Conservation (phyloP, 176 grass and related monocot species). For the Poa pratensis region DNA sequence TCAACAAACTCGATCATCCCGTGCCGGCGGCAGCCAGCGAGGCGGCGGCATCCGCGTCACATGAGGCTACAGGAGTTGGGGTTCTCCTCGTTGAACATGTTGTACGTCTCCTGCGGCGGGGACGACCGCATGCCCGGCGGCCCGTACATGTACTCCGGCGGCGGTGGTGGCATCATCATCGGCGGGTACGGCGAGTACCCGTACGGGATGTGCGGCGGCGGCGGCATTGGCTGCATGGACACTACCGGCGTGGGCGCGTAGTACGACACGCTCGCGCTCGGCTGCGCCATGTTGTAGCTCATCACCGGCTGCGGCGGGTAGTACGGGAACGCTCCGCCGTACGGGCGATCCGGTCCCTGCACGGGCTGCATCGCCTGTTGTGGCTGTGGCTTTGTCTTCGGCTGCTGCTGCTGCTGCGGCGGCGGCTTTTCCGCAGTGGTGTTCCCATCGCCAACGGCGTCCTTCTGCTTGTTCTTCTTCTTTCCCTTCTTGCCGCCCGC, state of each 20-base stretch:
- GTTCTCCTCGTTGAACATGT: slow-evolving; percentile 74
- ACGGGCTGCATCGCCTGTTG: background rate
- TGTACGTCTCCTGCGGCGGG: slow-evolving; percentile 42
- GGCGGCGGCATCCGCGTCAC: slow-evolving; percentile 38
- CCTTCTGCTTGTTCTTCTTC: slow-evolving; percentile 57
- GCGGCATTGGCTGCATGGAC: slow-evolving; percentile 38
- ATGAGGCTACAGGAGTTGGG: slow-evolving; percentile 66
- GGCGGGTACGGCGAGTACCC: slow-evolving; percentile 34
- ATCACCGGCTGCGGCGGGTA: slow-evolving; percentile 65
- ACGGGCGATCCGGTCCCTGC: slow-evolving; percentile 12
- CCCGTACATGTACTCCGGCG: slow-evolving; percentile 54
- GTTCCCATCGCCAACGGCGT: slow-evolving; percentile 16
- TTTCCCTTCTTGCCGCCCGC: slow-evolving; percentile 54
- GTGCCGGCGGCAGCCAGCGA: background rate
- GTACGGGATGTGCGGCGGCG: slow-evolving; percentile 32
- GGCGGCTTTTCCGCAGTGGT: slow-evolving; percentile 5
- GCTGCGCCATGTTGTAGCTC: slow-evolving; percentile 74
- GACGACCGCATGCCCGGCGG: slow-evolving; percentile 52
- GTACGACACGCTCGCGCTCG: slow-evolving; percentile 73
- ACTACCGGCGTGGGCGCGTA: slow-evolving; percentile 55
- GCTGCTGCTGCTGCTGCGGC: background rate
- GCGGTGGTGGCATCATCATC: slow-evolving; percentile 35
- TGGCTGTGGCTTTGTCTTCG: background rate
- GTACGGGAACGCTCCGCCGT: slow-evolving; percentile 39
- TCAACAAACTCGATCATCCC: slow-evolving; percentile 35